Conservation (phyloP, 805 yeast genomes). For the Suhomyces faveliae region DNA sequence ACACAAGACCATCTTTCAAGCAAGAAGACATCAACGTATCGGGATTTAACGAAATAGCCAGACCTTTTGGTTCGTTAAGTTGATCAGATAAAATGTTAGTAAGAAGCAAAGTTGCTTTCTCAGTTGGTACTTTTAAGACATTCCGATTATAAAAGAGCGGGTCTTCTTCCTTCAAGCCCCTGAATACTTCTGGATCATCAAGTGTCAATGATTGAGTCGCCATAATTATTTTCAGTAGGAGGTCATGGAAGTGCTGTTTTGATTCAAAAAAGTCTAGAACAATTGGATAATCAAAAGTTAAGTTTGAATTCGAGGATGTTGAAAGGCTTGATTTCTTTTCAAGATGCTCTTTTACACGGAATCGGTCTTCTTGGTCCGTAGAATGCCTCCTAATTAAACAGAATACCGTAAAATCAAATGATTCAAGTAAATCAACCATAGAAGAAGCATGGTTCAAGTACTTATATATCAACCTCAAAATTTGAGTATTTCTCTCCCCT, state of each 20-base stretch:
- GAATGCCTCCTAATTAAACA: constrained; percentile 37
- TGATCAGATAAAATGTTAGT: constrained; percentile 46
- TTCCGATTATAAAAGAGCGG: constrained; percentile 42
- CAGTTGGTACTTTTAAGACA: constrained; percentile 40
- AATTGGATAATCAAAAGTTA: constrained; percentile 49
- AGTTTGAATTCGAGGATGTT: constrained; percentile 14
- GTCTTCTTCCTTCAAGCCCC: constrained; percentile 57
- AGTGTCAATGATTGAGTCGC: constrained; percentile 68
- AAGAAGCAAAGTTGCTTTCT: constrained; percentile 49
- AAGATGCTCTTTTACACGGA: constrained; percentile 8
- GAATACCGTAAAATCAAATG: constrained; percentile 61
- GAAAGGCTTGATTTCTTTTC: constrained; percentile 5
- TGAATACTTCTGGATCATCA: constrained; percentile 73
- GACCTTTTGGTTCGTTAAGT: constrained; percentile 37
- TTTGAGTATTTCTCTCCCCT: constrained; percentile 49
- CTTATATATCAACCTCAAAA: constrained; percentile 53
- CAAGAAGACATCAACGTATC: constrained; percentile 40
- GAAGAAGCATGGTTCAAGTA: constrained; percentile 48
- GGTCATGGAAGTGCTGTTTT: constrained; percentile 70
- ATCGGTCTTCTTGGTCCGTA: constrained; percentile 18
- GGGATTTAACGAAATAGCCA: constrained; percentile 36
- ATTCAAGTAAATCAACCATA: constrained; percentile 53
- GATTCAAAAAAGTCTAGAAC: constrained; percentile 69
- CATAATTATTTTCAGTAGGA: constrained; percentile 57
- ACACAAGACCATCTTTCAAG: constrained; percentile 34